phyloP scores from a whole-genome alignment of 108 stramenopile species.

The Asterionellopsis glacialis region DNA sequence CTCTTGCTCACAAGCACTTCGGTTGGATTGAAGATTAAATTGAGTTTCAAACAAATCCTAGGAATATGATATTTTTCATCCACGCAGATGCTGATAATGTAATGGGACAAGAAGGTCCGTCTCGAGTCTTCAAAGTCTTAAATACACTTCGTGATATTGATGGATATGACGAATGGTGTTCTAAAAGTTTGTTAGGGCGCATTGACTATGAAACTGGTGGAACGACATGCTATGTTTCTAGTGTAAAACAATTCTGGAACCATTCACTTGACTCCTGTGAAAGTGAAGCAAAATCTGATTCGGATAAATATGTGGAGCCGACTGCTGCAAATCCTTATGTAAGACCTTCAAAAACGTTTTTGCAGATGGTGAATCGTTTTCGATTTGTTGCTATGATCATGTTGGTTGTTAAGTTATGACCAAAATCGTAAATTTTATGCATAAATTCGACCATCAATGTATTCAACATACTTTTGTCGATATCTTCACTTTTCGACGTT shows the following conservation, averaged over 20 bases:
- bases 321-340: no score
- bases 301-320: no score
- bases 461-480: no score
- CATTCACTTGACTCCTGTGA: slow-evolving; percentile 7
- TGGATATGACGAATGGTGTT: slow-evolving; percentile 13
- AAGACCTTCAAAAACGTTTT: no score
- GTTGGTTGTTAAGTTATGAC: no score
- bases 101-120: neutral
- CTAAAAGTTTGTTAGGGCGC: no score
- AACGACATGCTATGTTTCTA: slow-evolving; percentile 11
- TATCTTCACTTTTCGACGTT: no score
- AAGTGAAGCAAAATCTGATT: neutral
- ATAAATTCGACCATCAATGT: no score
- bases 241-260: slow-evolving; percentile 14
- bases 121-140: slow-evolving; percentile 13
- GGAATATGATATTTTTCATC: slow-evolving; percentile 8
- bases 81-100: slow-evolving; percentile 15
- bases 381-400: no score
- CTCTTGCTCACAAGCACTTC: neutral
- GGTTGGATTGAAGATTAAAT: slow-evolving; percentile 13
- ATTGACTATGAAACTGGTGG: slow-evolving; percentile 1
- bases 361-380: no score
- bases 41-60: slow-evolving; percentile 4
- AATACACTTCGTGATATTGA: slow-evolving; percentile 5
- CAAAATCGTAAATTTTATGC: no score